Evolutionary conservation across 768 basidiomycete genomes (phyloP), one percentile per base, ranked within the genome.

Genomic region (Pleurotus pulmonarius): DNA sequence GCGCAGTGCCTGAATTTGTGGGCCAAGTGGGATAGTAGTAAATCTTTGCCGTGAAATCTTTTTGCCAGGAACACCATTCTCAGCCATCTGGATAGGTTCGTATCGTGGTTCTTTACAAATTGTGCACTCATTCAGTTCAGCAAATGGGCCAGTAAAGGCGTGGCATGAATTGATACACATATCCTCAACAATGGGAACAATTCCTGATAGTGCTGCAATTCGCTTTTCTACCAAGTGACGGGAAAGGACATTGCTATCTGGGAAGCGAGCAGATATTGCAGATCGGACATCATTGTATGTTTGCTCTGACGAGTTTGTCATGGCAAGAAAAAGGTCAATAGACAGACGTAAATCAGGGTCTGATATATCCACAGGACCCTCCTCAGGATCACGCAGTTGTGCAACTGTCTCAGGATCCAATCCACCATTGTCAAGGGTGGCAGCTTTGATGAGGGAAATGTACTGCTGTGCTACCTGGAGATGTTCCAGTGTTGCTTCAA

Each of bases 111-210:
- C 62, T 0, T 49, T 46, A 56, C 78, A 81, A 0, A 58, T 16
- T 0, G 61, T 61, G 52, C 78, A 82, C 0, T 16, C 3, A 0
- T 73, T 63, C 0, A 69, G 55, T 0, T 66, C 25, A 1, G 52
- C 46, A n/a, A 67, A 75, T 0, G 73, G 74, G 0, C 78, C 75
- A 0, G 72, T 75, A 52, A 66, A 81, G 0, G 71, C 73, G 16
- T 69, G 29, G 56, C 79, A 81, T 0, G 69, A 67, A 5, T 77
- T 69, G 0, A 66, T 58, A 41, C 78, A 82, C 75, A 80, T 81
- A 55, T 80, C 68, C 5, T 69, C 49, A 0, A 49, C 7, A 1
- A 79, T 47, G 0, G 72, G 57, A 8, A 68, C 57, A 6, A 82
- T 62, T 0, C 80, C 73, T 29, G 60, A 76, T 16, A 71, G 53